These are phyloP conservation scores for Boletus smithii DNA, from an alignment of 1,284 basidiomycete species.

Conservation along the genomic window DNA sequence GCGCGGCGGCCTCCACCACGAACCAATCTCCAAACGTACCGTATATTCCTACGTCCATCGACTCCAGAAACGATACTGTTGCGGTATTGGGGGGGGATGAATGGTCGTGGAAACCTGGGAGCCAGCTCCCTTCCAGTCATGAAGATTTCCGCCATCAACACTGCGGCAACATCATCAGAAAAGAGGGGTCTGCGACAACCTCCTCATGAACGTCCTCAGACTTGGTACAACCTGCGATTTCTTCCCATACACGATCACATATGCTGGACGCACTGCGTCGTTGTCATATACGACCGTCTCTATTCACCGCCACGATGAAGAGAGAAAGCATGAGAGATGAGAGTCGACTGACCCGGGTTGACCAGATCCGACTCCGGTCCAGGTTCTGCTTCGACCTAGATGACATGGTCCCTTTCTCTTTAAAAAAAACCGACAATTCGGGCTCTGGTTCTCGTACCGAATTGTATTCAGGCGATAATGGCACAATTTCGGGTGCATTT, in stretches of 20 bases:
- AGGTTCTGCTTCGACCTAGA: slow-evolving; percentile 15
- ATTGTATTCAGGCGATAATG: slow-evolving; percentile 11
- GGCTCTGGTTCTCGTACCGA: slow-evolving; percentile 7
- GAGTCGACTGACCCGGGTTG: slow-evolving; percentile 11
- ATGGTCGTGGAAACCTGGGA: background rate
- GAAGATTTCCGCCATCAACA: background rate
- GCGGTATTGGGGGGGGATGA: too few species aligned
- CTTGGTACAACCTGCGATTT: background rate
- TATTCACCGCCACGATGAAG: background rate
- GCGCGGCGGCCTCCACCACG: too few species aligned
- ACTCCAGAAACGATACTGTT: too few species aligned
- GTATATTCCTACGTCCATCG: too few species aligned
- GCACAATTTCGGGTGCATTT: slow-evolving; percentile 37
- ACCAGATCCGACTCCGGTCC: slow-evolving; percentile 17
- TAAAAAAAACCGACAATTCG: background rate
- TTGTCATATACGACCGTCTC: slow-evolving; percentile 18
- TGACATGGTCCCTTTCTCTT: background rate
- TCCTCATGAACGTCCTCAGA: slow-evolving; percentile 4
- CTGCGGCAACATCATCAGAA: background rate
- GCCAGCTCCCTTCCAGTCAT: background rate
- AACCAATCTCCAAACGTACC: too few species aligned
- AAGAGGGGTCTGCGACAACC: slow-evolving; percentile 6
- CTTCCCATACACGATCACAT: slow-evolving; percentile 18
- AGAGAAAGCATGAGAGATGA: background rate
- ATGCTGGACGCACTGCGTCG: slow-evolving; percentile 19